Percentiles rank a stretch among this genome's conserved stretches.
These are phyloP conservation scores for Astrothelium macrocarpum DNA, from an alignment of 495 filamentous ascomycete species.

Conservation along the genomic window DNA sequence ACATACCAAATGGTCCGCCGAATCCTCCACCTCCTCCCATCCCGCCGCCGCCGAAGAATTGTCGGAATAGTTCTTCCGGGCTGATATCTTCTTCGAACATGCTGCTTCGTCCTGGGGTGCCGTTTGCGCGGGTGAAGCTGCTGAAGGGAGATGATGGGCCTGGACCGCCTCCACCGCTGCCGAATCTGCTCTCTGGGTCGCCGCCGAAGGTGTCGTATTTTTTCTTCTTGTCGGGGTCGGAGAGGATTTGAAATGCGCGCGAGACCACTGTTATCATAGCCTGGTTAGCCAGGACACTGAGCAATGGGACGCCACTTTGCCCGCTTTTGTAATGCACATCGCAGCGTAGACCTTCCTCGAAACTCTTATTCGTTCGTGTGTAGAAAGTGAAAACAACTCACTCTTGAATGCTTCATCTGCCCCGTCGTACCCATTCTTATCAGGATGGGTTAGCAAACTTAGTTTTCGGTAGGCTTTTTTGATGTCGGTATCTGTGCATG, in stretches of 20 bases:
- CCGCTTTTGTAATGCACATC: neutral
- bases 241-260: conserved; percentile 84
- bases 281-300: neutral
- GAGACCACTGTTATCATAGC: conserved; percentile 58
- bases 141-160: conserved; percentile 53
- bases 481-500: conserved; percentile 68
- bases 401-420: conserved; percentile 96
- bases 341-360: too few relatives aligned
- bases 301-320: neutral
- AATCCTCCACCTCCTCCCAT: conserved; percentile 41
- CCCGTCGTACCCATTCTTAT: conserved; percentile 95
- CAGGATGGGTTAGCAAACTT: conserved; percentile 81
- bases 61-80: conserved; percentile 90
- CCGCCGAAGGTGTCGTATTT: conserved; percentile 81
- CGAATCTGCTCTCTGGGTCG: conserved; percentile 82
- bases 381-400: too few relatives aligned
- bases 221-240: conserved; percentile 82
- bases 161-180: conserved; percentile 35
- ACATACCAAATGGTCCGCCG: conserved; percentile 57
- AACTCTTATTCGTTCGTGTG: too few relatives aligned
- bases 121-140: conserved; percentile 49
- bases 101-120: conserved; percentile 36
- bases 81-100: conserved; percentile 88
- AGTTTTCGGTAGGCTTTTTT: conserved; percentile 94
- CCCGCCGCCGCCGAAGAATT: conserved; percentile 77